Evolutionary conservation across 805 yeast genomes (phyloP).

Genomic region (Kluyveromyces aestuarii): DNA sequence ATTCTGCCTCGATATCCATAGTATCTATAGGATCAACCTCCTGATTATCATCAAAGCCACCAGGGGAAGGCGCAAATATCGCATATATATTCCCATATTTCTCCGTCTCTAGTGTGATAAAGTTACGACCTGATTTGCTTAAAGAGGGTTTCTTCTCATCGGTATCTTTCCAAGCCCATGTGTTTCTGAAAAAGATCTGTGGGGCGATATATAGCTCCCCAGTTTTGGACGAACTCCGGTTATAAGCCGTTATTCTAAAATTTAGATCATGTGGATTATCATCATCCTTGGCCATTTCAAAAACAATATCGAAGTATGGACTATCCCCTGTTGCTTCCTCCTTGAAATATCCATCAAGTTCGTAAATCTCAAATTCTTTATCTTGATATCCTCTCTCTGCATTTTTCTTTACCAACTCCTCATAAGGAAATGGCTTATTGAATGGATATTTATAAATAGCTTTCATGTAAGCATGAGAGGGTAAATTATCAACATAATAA

Average conservation of each 20-base stretch:
- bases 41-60: conserved; percentile 38
- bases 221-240: conserved; percentile 59
- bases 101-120: conserved; percentile 54
- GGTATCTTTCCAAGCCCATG: conserved; percentile 86
- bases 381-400: conserved; percentile 57
- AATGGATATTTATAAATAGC: conserved; percentile 91
- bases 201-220: conserved; percentile 89
- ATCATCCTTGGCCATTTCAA: conserved; percentile 83
- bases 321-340: conserved; percentile 42
- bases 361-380: conserved; percentile 73
- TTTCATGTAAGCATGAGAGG: conserved; percentile 88
- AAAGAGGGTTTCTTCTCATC: conserved; percentile 43
- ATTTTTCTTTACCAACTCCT: conserved; percentile 60
- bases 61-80: conserved; percentile 80
- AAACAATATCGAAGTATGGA: conserved; percentile 77
- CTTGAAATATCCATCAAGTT: conserved; percentile 59
- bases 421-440: conserved; percentile 62
- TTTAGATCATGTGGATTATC: conserved; percentile 71
- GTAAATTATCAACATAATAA: conserved; percentile 83
- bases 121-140: conserved; percentile 32
- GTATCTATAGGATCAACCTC: conserved; percentile 4
- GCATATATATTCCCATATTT: conserved; percentile 59
- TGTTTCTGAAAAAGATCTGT: conserved; percentile 75
- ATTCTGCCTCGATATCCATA: conserved; percentile 63
- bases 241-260: conserved; percentile 82